These are phyloP conservation scores for Endocalyx cinctus DNA, from an alignment of 2,329 filamentous ascomycete species.

Conservation along the genomic window DNA sequence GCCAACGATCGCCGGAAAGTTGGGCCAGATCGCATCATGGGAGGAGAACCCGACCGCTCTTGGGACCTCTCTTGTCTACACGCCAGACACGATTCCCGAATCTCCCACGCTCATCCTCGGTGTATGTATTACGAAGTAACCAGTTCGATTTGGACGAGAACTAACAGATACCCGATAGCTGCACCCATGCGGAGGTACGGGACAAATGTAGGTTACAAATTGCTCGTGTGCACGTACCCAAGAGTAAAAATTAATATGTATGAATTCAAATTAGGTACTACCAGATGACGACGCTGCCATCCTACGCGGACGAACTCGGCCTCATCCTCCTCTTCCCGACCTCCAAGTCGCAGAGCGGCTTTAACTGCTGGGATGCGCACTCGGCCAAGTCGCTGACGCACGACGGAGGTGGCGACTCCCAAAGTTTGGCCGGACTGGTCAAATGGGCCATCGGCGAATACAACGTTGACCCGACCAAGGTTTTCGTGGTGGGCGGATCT, in stretches of 20 bases:
- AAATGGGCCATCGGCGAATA: constrained; percentile 46
- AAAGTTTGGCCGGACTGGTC: constrained; percentile 55
- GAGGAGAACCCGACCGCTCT: constrained; percentile 34
- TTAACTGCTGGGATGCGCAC: constrained; percentile 43
- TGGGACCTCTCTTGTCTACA: constrained; percentile 22
- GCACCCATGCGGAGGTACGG: constrained; percentile 48
- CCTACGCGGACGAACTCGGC: constrained; percentile 48
- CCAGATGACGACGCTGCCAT: constrained; percentile 30
- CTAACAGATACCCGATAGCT: neutral
- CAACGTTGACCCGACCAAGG: constrained; percentile 42
- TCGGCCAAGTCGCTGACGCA: constrained; percentile 31
- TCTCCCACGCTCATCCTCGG: constrained; percentile 44
- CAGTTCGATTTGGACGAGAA: too few species aligned
- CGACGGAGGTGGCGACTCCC: constrained; percentile 50
- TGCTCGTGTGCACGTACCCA: too few species aligned
- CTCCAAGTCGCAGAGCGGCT: constrained; percentile 17
- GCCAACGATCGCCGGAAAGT: neutral
- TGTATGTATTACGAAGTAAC: constrained; percentile 23
- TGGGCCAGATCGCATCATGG: constrained; percentile 21
- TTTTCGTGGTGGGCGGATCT: constrained; percentile 47
- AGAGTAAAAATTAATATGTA: too few species aligned
- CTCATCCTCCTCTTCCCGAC: neutral
- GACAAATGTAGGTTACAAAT: constrained; percentile 40
- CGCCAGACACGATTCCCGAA: constrained; percentile 24
- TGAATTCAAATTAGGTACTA: too few species aligned